Conservation (phyloP, 2,329 filamentous ascomycete species). For the Cadophora malorum region DNA sequence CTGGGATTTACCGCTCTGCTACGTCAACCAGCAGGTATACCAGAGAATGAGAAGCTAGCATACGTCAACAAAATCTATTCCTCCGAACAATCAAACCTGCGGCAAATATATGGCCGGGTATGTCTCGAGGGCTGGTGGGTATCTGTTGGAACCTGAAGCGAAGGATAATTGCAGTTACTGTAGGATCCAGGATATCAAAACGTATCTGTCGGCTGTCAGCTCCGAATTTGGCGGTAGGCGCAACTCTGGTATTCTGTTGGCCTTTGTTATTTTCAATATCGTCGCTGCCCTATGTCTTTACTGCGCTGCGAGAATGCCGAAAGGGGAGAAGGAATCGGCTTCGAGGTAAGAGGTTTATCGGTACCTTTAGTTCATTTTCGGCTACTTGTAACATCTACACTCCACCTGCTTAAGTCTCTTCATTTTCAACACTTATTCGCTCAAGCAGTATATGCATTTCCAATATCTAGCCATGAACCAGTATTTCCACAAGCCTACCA, state of each 20-base stretch:
- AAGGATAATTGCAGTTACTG: neutral
- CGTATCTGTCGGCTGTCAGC: neutral
- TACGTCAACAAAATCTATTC: neutral
- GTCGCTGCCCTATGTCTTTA: neutral
- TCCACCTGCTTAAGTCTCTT: neutral
- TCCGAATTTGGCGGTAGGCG: neutral
- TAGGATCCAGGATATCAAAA: neutral
- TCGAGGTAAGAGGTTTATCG: neutral
- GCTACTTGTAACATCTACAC: neutral
- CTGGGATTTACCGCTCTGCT: too few relatives aligned
- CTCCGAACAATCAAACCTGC: neutral
- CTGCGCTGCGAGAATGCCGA: neutral
- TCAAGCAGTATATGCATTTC: too few relatives aligned
- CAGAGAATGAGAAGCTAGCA: too few relatives aligned
- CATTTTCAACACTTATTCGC: neutral
- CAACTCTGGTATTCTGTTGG: neutral
- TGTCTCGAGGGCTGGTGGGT: neutral
- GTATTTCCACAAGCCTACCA: too few relatives aligned
- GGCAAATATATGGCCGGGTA: neutral
- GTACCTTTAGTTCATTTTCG: neutral
- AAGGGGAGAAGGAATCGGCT: neutral
- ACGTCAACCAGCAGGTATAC: too few relatives aligned
- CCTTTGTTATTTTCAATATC: neutral
- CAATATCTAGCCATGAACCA: too few relatives aligned
- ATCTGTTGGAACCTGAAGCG: neutral